Conservation (phyloP, 2,329 filamentous ascomycete genomes). For the Colletotrichum cordylinicola region DNA sequence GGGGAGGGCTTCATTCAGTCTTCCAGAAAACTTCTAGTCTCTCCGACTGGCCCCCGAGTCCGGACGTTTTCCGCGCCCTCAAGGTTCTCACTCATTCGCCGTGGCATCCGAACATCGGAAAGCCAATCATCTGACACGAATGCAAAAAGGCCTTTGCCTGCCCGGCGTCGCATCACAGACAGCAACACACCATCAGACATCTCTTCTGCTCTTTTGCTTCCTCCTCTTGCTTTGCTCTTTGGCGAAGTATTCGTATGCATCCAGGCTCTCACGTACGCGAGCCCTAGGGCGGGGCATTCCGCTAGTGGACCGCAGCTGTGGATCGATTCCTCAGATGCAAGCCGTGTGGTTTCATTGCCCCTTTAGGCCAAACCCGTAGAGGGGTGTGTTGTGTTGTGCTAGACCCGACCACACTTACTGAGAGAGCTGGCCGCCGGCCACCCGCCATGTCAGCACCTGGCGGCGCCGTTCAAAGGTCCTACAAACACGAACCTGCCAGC, state of each 20-base stretch:
- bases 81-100: neutral
- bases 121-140: conserved; percentile 10
- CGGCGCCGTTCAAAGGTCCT: neutral
- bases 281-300: conserved; percentile 11
- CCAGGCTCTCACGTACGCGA: neutral
- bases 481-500: neutral
- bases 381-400: neutral
- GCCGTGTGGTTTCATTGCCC: conserved; percentile 17
- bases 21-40: conserved; percentile 22
- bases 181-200: neutral
- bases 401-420: neutral
- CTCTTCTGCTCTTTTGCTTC: neutral
- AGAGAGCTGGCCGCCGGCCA: conserved; percentile 16
- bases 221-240: neutral
- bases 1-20: neutral
- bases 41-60: conserved; percentile 2
- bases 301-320: conserved; percentile 4
- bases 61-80: neutral
- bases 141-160: neutral
- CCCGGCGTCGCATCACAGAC: neutral
- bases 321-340: conserved; percentile 5
- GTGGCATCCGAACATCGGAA: conserved; percentile 16
- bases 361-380: neutral
- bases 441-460: conserved; percentile 11
- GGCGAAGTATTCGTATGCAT: neutral